These are phyloP conservation scores for Ajuga chamaepitys DNA, from an alignment of 257 asterid genomes.

Conservation along the genomic window DNA sequence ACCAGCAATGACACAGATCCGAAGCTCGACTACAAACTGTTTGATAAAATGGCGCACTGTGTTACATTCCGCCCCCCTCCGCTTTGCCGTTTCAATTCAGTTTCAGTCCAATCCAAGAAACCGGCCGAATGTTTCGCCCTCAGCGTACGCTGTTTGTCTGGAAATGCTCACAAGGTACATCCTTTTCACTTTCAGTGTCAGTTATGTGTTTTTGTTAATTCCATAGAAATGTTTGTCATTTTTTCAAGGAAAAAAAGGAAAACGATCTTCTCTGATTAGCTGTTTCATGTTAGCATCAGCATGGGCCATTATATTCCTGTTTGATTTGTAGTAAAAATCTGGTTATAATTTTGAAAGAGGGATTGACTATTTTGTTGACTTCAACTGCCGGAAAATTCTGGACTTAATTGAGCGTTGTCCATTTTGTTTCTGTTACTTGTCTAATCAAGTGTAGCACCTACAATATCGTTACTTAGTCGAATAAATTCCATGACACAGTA, in stretches of 20 bases:
- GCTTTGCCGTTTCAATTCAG: slow-evolving; percentile 6
- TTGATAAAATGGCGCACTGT: slow-evolving; percentile 24
- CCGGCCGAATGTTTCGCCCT: slow-evolving; percentile 12
- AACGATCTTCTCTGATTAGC: too few species aligned
- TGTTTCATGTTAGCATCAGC: background rate
- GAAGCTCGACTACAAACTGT: slow-evolving; percentile 1
- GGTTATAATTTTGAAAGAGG: background rate
- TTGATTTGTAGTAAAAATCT: background rate
- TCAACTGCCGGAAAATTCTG: background rate
- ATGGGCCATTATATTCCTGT: background rate
- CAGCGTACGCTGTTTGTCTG: slow-evolving; percentile 20
- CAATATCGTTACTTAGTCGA: background rate
- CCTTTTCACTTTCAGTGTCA: background rate
- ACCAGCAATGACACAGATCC: background rate
- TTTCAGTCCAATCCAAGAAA: slow-evolving; percentile 13
- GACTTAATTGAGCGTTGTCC: too few species aligned
- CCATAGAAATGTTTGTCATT: too few species aligned
- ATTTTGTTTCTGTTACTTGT: too few species aligned
- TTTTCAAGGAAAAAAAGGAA: too few species aligned
- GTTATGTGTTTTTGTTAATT: background rate
- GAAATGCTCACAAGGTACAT: slow-evolving; percentile 27
- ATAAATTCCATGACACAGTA: background rate
- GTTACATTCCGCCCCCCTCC: slow-evolving; percentile 13
- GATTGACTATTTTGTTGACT: background rate
- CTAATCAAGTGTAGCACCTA: too few species aligned